phyloP scores from a whole-genome alignment of 2,329 filamentous ascomycete species.

The Blastomyces silverae region DNA sequence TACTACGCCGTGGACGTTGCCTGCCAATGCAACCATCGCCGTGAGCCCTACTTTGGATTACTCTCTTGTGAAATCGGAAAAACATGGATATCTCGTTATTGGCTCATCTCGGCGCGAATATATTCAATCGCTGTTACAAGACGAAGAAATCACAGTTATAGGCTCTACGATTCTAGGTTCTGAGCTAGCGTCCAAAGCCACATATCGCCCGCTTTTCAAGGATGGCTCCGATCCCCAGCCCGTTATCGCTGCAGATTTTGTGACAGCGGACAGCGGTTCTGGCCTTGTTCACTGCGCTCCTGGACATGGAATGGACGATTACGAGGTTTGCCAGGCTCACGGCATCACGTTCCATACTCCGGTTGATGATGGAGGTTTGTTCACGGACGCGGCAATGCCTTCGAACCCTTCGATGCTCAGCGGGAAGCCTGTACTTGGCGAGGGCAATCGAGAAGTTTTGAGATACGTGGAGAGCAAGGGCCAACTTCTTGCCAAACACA shows the following conservation, averaged over 20 bases:
- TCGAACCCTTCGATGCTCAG: conserved; percentile 59
- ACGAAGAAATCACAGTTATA: conserved; percentile 47
- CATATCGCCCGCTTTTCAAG: conserved; percentile 66
- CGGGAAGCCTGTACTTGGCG: conserved; percentile 64
- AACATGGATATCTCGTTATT: conserved; percentile 59
- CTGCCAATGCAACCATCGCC: conserved; percentile 85
- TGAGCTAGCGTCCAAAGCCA: conserved; percentile 54
- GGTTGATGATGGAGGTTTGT: conserved; percentile 72
- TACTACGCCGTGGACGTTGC: conserved; percentile 94
- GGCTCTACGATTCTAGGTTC: conserved; percentile 55
- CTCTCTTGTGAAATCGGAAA: conserved; percentile 53
- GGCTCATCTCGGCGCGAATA: conserved; percentile 62
- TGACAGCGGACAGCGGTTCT: conserved; percentile 82
- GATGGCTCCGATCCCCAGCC: conserved; percentile 55
- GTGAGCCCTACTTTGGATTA: conserved; percentile 71
- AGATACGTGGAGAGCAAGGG: conserved; percentile 55
- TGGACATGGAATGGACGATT: conserved; percentile 95
- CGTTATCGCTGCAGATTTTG: conserved; percentile 79
- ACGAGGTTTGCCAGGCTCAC: conserved; percentile 66
- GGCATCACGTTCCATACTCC: conserved; percentile 72
- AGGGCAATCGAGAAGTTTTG: conserved; percentile 64
- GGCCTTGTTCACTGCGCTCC: conserved; percentile 93
- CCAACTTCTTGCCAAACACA: conserved; percentile 62
- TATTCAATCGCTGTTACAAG: conserved; percentile 48
- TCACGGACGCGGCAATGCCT: conserved; percentile 72